Evolutionary conservation across 495 filamentous ascomycete species (phyloP).

Genomic region (Tuber borchii): DNA sequence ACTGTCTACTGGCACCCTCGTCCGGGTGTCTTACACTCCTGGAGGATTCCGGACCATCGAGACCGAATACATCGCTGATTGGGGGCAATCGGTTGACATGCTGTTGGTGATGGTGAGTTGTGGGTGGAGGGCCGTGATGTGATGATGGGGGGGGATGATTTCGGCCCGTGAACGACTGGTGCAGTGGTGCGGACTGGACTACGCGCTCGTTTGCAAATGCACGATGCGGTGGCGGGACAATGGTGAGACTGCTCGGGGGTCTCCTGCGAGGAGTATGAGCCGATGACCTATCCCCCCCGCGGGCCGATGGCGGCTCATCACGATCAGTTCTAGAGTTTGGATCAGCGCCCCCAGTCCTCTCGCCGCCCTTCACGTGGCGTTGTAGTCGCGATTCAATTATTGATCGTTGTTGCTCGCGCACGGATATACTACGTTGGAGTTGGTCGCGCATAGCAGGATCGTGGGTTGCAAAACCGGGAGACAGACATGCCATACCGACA

Average conservation of each 20-base stretch:
- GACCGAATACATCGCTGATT: constrained; percentile 87
- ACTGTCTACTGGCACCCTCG: constrained; percentile 53
- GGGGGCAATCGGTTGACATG: constrained; percentile 90
- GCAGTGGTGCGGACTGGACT: constrained; percentile 92
- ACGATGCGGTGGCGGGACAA: constrained; percentile 90
- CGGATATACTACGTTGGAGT: constrained; percentile 83
- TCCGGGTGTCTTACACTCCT: constrained; percentile 42
- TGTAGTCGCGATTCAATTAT: constrained; percentile 92
- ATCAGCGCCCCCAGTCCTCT: constrained; percentile 51
- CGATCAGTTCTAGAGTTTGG: constrained; percentile 47
- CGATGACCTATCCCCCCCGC: constrained; percentile 52
- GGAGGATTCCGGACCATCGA: constrained; percentile 64
- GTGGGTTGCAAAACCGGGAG: constrained; percentile 89
- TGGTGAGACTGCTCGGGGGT: constrained; percentile 83
- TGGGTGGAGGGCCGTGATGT: constrained; percentile 75
- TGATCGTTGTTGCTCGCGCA: constrained; percentile 85
- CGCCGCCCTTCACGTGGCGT: constrained; percentile 71
- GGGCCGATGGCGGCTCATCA: constrained; percentile 49
- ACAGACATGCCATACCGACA: constrained; percentile 88
- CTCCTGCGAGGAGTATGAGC: constrained; percentile 58
- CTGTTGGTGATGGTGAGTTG: constrained; percentile 84
- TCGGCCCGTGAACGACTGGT: constrained; percentile 89
- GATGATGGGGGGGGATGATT: constrained; percentile 79
- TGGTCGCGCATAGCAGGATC: constrained; percentile 96
- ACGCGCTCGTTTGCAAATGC: constrained; percentile 94